A percentile compares a stretch with the other conserved stretches of the same genome.
Conservation (phyloP, 768 basidiomycete species). For the Amanita exitialis region DNA sequence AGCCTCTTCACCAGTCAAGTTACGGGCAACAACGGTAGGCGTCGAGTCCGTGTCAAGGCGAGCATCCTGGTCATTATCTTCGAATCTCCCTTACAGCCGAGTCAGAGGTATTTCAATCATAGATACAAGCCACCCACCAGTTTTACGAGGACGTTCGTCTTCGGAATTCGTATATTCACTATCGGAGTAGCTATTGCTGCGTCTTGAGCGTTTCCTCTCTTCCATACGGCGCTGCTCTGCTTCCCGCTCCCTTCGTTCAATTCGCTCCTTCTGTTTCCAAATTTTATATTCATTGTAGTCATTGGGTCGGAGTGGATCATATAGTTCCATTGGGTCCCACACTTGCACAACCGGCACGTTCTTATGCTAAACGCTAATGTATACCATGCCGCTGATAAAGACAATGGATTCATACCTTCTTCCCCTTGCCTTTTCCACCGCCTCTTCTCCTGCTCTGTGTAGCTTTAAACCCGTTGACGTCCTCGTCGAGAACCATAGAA, state of each 20-base stretch:
- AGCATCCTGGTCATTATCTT: constrained; percentile 45
- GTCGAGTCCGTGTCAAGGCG: constrained; percentile 25
- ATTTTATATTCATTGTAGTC: constrained; percentile 85
- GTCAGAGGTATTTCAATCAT: not conserved
- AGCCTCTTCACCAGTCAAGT: constrained; percentile 69
- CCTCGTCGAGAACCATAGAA: constrained; percentile 84
- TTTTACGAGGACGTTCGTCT: constrained; percentile 54
- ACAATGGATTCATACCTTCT: constrained; percentile 38
- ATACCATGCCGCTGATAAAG: constrained; percentile 1
- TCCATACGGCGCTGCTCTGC: constrained; percentile 48
- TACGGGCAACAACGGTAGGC: constrained; percentile 29
- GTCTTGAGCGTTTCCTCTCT: constrained; percentile 47
- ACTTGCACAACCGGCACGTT: constrained; percentile 37
- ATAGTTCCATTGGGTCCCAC: constrained; percentile 76
- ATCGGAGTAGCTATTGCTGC: constrained; percentile 54
- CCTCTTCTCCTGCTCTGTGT: constrained; percentile 44
- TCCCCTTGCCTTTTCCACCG: constrained; percentile 46
- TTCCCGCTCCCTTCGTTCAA: constrained; percentile 60
- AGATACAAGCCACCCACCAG: constrained; percentile 33
- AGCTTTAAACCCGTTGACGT: constrained; percentile 73
- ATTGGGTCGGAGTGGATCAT: constrained; percentile 78
- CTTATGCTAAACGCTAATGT: constrained; percentile 39
- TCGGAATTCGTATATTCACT: constrained; percentile 58
- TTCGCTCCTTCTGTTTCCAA: constrained; percentile 68
- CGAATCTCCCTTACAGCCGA: constrained; percentile 34